phyloP scores from a whole-genome alignment of 2,329 filamentous ascomycete genomes.

The Xylariaceae sp. region DNA sequence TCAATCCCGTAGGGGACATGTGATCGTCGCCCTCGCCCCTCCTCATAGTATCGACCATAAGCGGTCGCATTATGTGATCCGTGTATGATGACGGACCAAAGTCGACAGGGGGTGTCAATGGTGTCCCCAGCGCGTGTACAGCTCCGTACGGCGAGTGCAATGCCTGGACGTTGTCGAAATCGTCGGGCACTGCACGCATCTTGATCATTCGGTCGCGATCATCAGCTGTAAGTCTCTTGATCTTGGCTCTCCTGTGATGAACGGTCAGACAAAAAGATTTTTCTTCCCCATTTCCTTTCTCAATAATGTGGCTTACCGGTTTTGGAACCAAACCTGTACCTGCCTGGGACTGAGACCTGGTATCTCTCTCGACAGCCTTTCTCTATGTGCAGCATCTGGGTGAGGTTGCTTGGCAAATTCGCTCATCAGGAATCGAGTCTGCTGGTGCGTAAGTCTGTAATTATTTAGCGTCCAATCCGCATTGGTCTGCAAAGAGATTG shows the following conservation, averaged over 20 bases:
- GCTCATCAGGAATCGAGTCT: conserved; percentile 96
- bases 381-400: conserved; percentile 85
- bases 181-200: conserved; percentile 66
- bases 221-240: conserved; percentile 66
- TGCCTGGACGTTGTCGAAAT: conserved; percentile 66
- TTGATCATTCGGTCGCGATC: conserved; percentile 68
- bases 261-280: conserved; percentile 14
- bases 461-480: too few relatives aligned
- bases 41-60: conserved; percentile 65
- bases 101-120: conserved; percentile 45
- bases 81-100: conserved; percentile 46
- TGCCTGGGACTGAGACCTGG: conserved; percentile 87
- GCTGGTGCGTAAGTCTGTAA: conserved; percentile 81
- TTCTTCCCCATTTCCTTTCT: not conserved
- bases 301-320: conserved; percentile 59
- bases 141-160: conserved; percentile 65
- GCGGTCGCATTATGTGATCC: conserved; percentile 60
- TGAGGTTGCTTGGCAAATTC: conserved; percentile 94
- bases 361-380: conserved; percentile 83
- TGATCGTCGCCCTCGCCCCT: conserved; percentile 61
- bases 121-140: conserved; percentile 46
- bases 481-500: too few relatives aligned
- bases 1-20: conserved; percentile 62
- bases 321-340: conserved; percentile 98
- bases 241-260: conserved; percentile 58